Percentiles rank a stretch among this genome's conserved stretches.
Evolutionary conservation across 2,329 filamentous ascomycete species (phyloP).

Genomic region (Leptographium radiaticola): DNA sequence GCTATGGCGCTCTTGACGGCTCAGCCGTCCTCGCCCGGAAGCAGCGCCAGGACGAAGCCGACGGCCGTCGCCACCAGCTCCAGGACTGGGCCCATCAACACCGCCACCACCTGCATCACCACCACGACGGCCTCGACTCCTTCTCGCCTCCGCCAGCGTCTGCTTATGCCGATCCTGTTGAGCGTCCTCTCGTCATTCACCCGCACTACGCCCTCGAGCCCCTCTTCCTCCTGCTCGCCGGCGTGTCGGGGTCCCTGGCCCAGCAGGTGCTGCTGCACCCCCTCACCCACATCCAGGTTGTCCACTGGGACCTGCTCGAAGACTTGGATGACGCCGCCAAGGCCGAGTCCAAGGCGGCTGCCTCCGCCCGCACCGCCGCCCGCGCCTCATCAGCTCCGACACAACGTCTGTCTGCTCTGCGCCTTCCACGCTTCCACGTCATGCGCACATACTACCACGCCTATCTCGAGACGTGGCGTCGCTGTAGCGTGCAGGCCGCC

Average conservation of each 20-base stretch:
- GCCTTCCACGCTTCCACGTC: constrained; percentile 33
- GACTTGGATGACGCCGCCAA: constrained; percentile 43
- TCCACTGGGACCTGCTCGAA: constrained; percentile 62
- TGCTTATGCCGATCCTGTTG: background rate
- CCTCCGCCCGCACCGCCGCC: background rate
- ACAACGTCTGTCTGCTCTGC: constrained; percentile 11
- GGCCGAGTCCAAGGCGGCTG: constrained; percentile 1
- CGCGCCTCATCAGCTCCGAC: background rate
- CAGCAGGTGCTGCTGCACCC: constrained; percentile 63
- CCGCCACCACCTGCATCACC: constrained; percentile 1
- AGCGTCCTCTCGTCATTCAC: constrained; percentile 35
- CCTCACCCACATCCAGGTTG: constrained; percentile 54
- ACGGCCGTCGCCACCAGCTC: constrained; percentile 24
- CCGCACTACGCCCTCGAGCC: constrained; percentile 69
- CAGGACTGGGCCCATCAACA: background rate
- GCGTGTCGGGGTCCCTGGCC: constrained; percentile 52
- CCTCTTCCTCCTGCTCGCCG: constrained; percentile 55
- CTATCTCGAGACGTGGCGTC: constrained; percentile 53
- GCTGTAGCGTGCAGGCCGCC: constrained; percentile 44
- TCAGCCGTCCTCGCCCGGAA: constrained; percentile 26
- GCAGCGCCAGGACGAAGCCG: constrained; percentile 25
- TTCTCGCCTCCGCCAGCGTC: constrained; percentile 12
- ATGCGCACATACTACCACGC: constrained; percentile 56
- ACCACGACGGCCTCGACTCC: constrained; percentile 3
- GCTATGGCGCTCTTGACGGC: constrained; percentile 47